phyloP scores from a whole-genome alignment of 2,329 filamentous ascomycete species.

The Neonectria punicea region DNA sequence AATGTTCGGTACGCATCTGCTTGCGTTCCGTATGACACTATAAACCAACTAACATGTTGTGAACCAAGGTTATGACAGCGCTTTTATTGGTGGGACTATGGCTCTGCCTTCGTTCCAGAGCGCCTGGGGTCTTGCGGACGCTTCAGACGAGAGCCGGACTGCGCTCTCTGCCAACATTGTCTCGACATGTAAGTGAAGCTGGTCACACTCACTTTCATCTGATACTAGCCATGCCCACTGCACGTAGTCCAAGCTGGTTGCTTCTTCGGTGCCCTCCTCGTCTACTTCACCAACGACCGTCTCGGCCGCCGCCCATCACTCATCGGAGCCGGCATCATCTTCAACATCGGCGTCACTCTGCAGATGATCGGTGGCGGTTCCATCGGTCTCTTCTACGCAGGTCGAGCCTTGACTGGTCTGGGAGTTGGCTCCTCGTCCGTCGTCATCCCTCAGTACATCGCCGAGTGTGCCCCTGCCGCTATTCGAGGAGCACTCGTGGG shows the following conservation, averaged over 20 bases:
- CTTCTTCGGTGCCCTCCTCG: conserved; percentile 64
- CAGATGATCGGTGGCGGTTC: conserved; percentile 57
- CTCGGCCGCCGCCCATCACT: conserved; percentile 65
- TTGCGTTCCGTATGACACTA: too few species aligned
- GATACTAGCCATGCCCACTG: neutral
- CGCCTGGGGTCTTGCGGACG: conserved; percentile 17
- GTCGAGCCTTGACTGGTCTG: conserved; percentile 62
- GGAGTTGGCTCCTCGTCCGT: conserved; percentile 62
- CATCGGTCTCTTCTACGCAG: conserved; percentile 65
- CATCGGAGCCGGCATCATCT: conserved; percentile 61
- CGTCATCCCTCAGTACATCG: conserved; percentile 67
- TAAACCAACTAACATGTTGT: neutral
- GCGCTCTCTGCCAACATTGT: conserved; percentile 22
- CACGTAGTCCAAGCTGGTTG: conserved; percentile 58
- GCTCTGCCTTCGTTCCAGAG: conserved; percentile 18
- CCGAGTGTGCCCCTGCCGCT: conserved; percentile 64
- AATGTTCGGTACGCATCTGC: conserved; percentile 23
- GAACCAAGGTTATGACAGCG: conserved; percentile 20
- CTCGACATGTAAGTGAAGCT: conserved; percentile 15
- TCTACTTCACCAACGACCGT: conserved; percentile 65
- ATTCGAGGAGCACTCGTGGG: conserved; percentile 64
- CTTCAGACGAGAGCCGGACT: conserved; percentile 2
- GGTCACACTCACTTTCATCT: fast-evolving
- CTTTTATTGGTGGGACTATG: conserved; percentile 25
- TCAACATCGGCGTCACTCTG: conserved; percentile 60